Percentiles rank a stretch among this genome's conserved stretches.
Conservation (phyloP, 2,329 filamentous ascomycete genomes). For the Colletotrichum sp. region DNA sequence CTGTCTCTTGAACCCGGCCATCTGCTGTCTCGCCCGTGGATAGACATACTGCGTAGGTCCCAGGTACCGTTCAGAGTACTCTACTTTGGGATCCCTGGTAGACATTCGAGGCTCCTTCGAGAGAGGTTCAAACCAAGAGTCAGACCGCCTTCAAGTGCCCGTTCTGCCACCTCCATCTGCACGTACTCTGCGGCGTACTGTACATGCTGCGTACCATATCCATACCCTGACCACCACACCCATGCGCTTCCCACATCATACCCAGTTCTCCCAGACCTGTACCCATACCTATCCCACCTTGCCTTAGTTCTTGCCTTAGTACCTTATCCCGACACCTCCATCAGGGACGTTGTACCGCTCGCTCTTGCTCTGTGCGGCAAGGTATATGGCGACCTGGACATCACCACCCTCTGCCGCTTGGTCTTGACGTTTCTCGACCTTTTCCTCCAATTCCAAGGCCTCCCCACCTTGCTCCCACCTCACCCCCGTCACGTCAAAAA, state of each 20-base stretch:
- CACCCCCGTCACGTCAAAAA: slow-evolving; percentile 21
- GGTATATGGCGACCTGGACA: slow-evolving; percentile 9
- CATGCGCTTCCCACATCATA: background rate
- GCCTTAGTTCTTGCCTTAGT: slow-evolving; percentile 1
- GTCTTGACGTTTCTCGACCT: slow-evolving; percentile 15
- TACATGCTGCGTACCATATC: background rate
- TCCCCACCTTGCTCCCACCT: slow-evolving; percentile 28
- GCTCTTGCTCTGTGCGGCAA: background rate
- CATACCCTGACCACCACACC: background rate
- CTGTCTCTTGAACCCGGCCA: background rate
- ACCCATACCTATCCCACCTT: background rate
- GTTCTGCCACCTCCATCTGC: slow-evolving; percentile 2
- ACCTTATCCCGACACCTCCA: background rate
- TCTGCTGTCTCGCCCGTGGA: background rate
- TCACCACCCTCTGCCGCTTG: slow-evolving; percentile 9
- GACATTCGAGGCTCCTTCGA: background rate
- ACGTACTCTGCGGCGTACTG: background rate
- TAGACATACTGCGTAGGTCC: background rate
- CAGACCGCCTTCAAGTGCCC: slow-evolving; percentile 15
- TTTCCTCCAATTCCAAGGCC: slow-evolving; percentile 8
- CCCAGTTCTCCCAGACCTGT: background rate
- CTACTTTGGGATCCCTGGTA: background rate
- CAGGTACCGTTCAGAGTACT: background rate
- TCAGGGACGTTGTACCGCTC: background rate
- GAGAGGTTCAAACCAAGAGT: background rate